Conservation (phyloP, 2,329 filamentous ascomycete genomes). For the Bisporella sp. region DNA sequence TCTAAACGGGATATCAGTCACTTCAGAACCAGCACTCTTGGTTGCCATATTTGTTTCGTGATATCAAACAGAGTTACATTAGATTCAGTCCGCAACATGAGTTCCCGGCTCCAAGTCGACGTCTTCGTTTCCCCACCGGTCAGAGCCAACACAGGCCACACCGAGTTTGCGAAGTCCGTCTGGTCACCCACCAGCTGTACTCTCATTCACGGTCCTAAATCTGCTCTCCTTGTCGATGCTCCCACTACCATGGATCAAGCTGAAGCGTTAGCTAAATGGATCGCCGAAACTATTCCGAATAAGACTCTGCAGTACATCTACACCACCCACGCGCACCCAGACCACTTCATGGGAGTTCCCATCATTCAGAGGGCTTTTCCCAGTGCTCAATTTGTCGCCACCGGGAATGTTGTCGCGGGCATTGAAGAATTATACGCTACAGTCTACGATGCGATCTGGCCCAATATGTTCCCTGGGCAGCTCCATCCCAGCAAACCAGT, state of each 20-base stretch:
- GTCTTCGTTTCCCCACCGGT: neutral
- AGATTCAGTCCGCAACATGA: neutral
- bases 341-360: neutral
- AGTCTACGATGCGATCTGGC: neutral
- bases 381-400: neutral
- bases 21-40: neutral
- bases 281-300: neutral
- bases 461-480: neutral
- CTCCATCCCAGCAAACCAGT: neutral
- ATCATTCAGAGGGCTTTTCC: neutral
- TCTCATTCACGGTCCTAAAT: neutral
- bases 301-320: neutral
- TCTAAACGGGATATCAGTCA: neutral
- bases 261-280: neutral
- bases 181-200: neutral
- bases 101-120: neutral
- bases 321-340: neutral
- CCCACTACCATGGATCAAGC: neutral
- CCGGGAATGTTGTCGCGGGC: neutral
- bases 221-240: neutral
- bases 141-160: neutral
- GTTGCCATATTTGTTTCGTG: neutral
- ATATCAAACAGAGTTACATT: neutral
- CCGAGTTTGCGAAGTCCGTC: neutral
- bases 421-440: neutral